phyloP scores from a whole-genome alignment of 352 stramenopile species.

The Phytophthora pistaciae region DNA sequence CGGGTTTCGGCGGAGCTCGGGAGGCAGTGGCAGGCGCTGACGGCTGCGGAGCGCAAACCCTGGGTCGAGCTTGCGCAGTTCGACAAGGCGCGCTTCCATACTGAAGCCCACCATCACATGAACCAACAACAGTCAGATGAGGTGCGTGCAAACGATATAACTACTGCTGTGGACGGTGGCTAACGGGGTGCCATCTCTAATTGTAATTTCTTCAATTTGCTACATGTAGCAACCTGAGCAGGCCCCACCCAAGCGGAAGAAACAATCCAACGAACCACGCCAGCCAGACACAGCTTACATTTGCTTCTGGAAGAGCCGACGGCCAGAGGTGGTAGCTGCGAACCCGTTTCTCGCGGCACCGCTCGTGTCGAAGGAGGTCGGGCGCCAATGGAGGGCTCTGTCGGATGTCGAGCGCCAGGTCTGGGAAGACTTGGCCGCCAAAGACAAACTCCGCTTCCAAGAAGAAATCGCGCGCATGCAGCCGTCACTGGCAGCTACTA shows the following conservation, averaged over 20 bases:
- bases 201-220: not conserved
- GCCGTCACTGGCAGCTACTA: constrained; percentile 20
- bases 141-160: constrained; percentile 11
- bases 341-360: constrained; percentile 49
- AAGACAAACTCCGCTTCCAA: constrained; percentile 63
- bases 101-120: constrained; percentile 39
- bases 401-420: constrained; percentile 46
- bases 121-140: constrained; percentile 15
- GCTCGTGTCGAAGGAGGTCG: constrained; percentile 62
- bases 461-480: constrained; percentile 53
- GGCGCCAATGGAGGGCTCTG: constrained; percentile 56
- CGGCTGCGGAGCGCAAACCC: constrained; percentile 46
- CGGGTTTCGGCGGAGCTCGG: constrained; percentile 59
- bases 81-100: constrained; percentile 60
- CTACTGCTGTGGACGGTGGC: not conserved
- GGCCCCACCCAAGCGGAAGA: constrained; percentile 43
- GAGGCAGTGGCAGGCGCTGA: constrained; percentile 60
- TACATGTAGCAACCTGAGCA: constrained; percentile 13
- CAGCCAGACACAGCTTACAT: constrained; percentile 73
- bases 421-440: constrained; percentile 57
- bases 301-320: constrained; percentile 67
- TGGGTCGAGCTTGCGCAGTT: constrained; percentile 71
- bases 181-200: constrained; percentile 2
- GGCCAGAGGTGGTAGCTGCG: constrained; percentile 48
- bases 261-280: constrained; percentile 50